Evolutionary conservation across 305 asterid species (phyloP), one percentile per base, ranked within the genome.

Genomic region (Nicotiana rustica): DNA sequence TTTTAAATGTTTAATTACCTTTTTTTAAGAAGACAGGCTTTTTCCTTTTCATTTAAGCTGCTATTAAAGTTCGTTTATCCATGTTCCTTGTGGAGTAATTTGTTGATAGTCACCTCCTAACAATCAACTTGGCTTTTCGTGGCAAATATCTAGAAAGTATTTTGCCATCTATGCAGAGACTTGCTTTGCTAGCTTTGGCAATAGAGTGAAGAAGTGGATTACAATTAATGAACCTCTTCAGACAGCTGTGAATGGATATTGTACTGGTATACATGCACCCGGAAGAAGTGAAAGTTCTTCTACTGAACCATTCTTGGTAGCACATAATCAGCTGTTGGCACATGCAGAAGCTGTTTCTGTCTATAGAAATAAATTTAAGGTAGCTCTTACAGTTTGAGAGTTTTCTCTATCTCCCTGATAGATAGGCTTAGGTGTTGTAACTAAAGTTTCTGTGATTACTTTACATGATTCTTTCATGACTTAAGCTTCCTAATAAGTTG

Each of bases 141-240:
- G 90, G 86, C 85, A 77, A 85, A 88, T 81, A 81, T 87, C n/a
- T 52, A 90, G 93, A 75, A 88, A 91, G 85, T 85, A 85, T 87
- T 90, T 91, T 84, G 90, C 87, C 83, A 82, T 88, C 79, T 90
- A 89, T 88, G 93, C 95, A 70, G 91, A 91, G 75, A 82, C 92
- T 68, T 90, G 95, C 82, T 91, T 91, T 85, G 83, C 86, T 59
- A 82, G 80, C 86, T 91, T 91, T 47, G 95, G 95, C 19, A 90
- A 91, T 87, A 88, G 90, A 89, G 92, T 91, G 68, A 91, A 90
- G 87, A 88, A 83, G 80, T 91, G 95, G 95, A 86, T 88, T 83
- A 89, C 95, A 57, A 83, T 91, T 59, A 91, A 91, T 56, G 95
- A 89, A 89, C 95, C 95, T 78, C 91, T 85, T 81, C 90, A 89